A percentile compares a stretch with the other conserved stretches of the same genome.
Conservation (phyloP, 2,329 filamentous ascomycete genomes). For the Neonectria ditissima region DNA sequence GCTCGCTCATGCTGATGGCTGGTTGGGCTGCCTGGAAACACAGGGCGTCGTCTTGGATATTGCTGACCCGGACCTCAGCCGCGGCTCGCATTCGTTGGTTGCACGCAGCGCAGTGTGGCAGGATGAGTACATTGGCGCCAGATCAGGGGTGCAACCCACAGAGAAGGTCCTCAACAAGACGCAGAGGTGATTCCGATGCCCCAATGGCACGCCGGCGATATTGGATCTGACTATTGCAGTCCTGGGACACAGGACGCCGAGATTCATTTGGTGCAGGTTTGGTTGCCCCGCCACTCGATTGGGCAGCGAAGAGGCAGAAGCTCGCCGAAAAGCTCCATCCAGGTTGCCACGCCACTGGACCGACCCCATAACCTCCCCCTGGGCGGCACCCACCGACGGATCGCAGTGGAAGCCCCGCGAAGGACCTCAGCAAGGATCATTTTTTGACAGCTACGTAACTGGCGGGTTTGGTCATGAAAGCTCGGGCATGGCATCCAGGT, state of each 20-base stretch:
- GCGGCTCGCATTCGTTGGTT: slow-evolving; percentile 1
- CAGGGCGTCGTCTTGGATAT: slow-evolving; percentile 5
- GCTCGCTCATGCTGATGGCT: neutral
- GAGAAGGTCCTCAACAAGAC: neutral
- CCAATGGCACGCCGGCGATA: slow-evolving; percentile 1
- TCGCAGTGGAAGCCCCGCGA: slow-evolving; percentile 42
- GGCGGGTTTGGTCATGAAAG: slow-evolving; percentile 1
- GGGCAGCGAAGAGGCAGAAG: slow-evolving; percentile 22
- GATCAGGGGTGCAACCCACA: neutral
- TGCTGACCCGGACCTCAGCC: neutral
- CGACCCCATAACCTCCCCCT: slow-evolving; percentile 22
- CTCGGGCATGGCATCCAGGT: neutral
- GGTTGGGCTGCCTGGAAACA: neutral
- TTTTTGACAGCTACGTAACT: slow-evolving; percentile 24
- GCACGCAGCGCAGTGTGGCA: neutral
- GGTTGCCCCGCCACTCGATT: slow-evolving; percentile 30
- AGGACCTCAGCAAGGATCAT: slow-evolving; percentile 30
- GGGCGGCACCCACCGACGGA: slow-evolving; percentile 39
- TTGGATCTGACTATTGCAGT: neutral
- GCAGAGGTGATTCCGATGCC: neutral
- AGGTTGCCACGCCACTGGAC: slow-evolving; percentile 30
- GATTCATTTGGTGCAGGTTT: slow-evolving; percentile 4
- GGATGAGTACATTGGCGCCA: slow-evolving; percentile 5
- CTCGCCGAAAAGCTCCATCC: slow-evolving; percentile 17
- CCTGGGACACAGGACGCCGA: too few relatives aligned